Evolutionary conservation across 768 basidiomycete species (phyloP), one percentile per base, ranked within the genome.

Genomic region (Boletus patriciae): DNA sequence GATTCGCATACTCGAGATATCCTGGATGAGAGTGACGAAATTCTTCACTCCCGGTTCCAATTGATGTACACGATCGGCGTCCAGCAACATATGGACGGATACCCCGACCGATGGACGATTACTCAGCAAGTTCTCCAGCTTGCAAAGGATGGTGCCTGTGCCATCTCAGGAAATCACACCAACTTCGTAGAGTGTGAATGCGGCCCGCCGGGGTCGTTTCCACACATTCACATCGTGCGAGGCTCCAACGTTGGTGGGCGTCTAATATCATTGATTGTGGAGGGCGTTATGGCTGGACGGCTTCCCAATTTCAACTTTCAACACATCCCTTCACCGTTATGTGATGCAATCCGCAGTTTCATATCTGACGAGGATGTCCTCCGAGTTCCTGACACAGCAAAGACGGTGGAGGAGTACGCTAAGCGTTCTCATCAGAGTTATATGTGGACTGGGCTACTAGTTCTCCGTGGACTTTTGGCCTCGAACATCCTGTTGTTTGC

Each of bases 391-490:
- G 33, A 34, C 6, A 58, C 53, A 7, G 46, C 50, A 19, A 33
- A 21, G 38, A 27, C 8, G 3, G 64, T 62, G 4, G 42, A 60
- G 40, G 36, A 56, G 7, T 49, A 46, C 9, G 42, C 50, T 36
- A 31, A 27, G 13, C 4, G 5, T 19, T 25, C 44, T n/a, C 8
- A 10, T 3, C 45, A 52, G 8, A 19, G 13, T 15, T 6, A 43
- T 11, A 15, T 46, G 2, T 48, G 51, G 51, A 25, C 8, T 48
- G 15, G 31, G 1, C 52, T 53, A 3, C 5, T 53, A 1, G 57
- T 72, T 3, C 48, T 74, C 16, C 72, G 73, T 10, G 73, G 73
- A 0, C 62, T 74, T n/a, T n/a, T 74, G 2, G 59, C 62, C 13
- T 61, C 50, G 10, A 68, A 67, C 1, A 63, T 70, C 9, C 57